Evolutionary conservation across 1,284 basidiomycete species (phyloP), one percentile per base, ranked within the genome.

Genomic region (Grifola frondosa): DNA sequence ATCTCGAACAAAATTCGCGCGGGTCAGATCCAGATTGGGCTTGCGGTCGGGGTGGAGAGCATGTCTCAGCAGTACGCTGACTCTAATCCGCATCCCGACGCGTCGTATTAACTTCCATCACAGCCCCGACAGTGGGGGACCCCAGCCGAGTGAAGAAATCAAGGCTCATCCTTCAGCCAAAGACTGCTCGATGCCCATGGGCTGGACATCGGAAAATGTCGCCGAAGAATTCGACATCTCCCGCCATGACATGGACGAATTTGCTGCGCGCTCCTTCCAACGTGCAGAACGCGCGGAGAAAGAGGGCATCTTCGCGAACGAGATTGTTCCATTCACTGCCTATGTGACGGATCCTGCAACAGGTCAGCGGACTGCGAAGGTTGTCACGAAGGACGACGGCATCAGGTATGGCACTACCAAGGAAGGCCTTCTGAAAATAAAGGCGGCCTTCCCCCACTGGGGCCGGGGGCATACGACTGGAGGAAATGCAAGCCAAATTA

Each of bases 401-500:
- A 88, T 94, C 40, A 73, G 91, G 19, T 73, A 77, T 48, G 85
- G 83, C 8, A 89, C 88, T 11, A 93, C 89, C 0, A 77, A 81
- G 57, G 85, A 88, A 52, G 64, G 62, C 8, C 70, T 95, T 36
- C 59, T 62, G 34, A 89, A 85, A 66, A 80, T 91, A 53, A 78
- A 77, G 44, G 52, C 86, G 5, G 92, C 92, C 3, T 96, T 95
- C 69, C 91, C 91, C 28, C 88, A 94, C 56, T 95, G 91, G 90
- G 84, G 83, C 3, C 81, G 81, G 8, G 65, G 72, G 1, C 77
- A 78, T 31, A 91, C 89, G 13, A 94, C 91, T 5, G 91, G 88
- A n/a, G 91, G 91, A 16, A 96, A 95, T 66, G 90, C 92, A 17
- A 84, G 80, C 52, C 88, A 89, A 61, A 77, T 95, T 48, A 93